Conservation (phyloP, 202 grass and related monocot genomes). For the Panicum hallii region DNA sequence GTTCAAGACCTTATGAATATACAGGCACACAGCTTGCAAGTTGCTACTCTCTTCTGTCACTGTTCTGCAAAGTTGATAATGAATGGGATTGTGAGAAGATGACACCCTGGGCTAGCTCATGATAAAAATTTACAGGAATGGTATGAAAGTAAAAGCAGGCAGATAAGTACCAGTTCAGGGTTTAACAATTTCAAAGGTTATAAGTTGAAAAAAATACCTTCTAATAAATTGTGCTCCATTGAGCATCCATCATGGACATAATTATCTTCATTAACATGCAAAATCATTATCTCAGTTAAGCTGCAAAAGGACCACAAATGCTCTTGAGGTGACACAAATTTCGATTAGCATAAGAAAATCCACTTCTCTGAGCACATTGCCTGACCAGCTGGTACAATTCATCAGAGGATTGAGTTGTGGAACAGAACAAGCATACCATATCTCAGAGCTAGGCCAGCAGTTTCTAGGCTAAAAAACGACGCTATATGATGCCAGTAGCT, state of each 20-base stretch:
- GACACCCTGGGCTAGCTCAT: neutral
- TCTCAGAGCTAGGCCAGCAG: conserved; percentile 6
- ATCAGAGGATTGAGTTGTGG: conserved; percentile 11
- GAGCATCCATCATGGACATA: neutral
- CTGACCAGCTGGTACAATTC: neutral
- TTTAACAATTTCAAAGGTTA: neutral
- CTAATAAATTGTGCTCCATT: neutral
- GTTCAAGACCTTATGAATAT: conserved; percentile 1
- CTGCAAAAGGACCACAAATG: neutral
- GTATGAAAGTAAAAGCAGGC: neutral
- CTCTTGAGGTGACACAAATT: conserved; percentile 1
- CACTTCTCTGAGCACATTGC: neutral
- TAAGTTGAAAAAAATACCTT: conserved; percentile 8
- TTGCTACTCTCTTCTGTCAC: conserved; percentile 9
- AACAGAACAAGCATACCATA: conserved; percentile 32
- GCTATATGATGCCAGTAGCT: neutral
- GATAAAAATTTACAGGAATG: conserved; percentile 5
- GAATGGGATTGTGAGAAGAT: conserved; percentile 6
- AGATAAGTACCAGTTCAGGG: neutral
- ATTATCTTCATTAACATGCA: neutral
- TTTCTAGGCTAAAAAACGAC: neutral
- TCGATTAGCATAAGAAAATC: neutral
- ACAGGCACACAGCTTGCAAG: neutral
- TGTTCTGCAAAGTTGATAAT: conserved; percentile 12
- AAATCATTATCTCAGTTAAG: conserved; percentile 4